Conservation (phyloP, 2,329 filamentous ascomycete genomes). For the Pseudopithomyces maydicus region DNA sequence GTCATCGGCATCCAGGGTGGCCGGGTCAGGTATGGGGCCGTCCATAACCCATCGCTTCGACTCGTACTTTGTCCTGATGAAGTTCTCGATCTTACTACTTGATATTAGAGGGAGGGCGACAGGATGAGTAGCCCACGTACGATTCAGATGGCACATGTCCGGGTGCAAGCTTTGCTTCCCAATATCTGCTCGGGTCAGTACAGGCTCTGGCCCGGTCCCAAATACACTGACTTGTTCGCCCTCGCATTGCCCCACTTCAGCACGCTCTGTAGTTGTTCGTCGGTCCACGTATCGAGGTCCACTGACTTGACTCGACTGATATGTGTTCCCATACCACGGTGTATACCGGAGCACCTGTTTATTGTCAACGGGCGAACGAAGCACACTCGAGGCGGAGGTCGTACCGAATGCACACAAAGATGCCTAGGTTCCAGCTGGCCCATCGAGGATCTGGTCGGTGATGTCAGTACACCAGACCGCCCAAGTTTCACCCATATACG, state of each 20-base stretch:
- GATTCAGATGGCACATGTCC: constrained; percentile 93
- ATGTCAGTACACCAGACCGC: constrained; percentile 22
- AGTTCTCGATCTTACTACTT: constrained; percentile 91
- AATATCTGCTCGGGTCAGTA: constrained; percentile 64
- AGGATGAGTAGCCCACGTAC: constrained; percentile 44
- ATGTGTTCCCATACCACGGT: constrained; percentile 98
- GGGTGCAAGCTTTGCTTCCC: constrained; percentile 90
- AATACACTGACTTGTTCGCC: constrained; percentile 77
- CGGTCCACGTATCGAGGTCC: constrained; percentile 97
- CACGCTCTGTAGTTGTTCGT: constrained; percentile 94
- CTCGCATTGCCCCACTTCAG: constrained; percentile 94
- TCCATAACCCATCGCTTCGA: constrained; percentile 99
- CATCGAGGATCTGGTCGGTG: constrained; percentile 82
- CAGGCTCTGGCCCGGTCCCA: not conserved
- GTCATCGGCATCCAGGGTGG: constrained; percentile 78
- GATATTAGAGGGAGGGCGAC: constrained; percentile 4
- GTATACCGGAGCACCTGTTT: constrained; percentile 86
- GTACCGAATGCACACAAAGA: constrained; percentile 92
- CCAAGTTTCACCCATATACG: constrained; percentile 40
- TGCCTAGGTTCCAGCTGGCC: constrained; percentile 97
- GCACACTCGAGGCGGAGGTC: constrained; percentile 6
- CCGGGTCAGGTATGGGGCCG: constrained; percentile 89
- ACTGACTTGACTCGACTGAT: constrained; percentile 98
- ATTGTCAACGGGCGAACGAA: constrained; percentile 14
- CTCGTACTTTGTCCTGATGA: constrained; percentile 98